Conservation (phyloP, 306 rosid genomes). For the Medicago lupulina region DNA sequence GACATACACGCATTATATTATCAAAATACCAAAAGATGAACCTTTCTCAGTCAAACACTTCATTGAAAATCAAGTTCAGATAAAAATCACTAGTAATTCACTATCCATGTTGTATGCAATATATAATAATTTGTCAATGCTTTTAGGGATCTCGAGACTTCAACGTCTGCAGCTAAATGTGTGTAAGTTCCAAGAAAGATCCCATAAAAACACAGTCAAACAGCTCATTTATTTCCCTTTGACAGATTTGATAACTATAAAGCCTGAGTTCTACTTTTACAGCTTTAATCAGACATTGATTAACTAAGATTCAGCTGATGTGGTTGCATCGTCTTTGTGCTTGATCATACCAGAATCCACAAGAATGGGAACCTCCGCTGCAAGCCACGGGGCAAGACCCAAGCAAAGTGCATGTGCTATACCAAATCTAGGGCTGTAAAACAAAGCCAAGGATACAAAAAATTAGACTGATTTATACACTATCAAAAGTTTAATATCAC, state of each 20-base stretch:
- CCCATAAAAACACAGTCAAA: constrained; percentile 46
- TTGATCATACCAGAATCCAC: constrained; percentile 99
- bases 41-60: constrained; percentile 11
- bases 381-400: constrained; percentile 99
- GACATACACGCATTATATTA: background rate
- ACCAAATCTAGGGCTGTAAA: constrained; percentile 95
- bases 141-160: constrained; percentile 36
- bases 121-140: constrained; percentile 11
- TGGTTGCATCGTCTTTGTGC: constrained; percentile 91
- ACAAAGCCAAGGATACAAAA: constrained; percentile 37
- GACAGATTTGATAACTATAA: constrained; percentile 28
- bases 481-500: no score
- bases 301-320: constrained; percentile 76
- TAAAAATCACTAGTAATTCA: background rate
- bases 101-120: constrained; percentile 36
- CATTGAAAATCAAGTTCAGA: constrained; percentile 19
- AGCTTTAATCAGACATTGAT: constrained; percentile 34
- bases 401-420: constrained; percentile 97
- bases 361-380: constrained; percentile 94
- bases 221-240: constrained; percentile 51
- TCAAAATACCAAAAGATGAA: constrained; percentile 4
- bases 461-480: no score
- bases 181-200: constrained; percentile 26
- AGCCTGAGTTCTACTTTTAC: constrained; percentile 47
- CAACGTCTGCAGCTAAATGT: constrained; percentile 40